Evolutionary conservation across 352 stramenopile genomes (phyloP), one percentile per base, ranked within the genome.

Genomic region (Globisporangium sylvaticum): DNA sequence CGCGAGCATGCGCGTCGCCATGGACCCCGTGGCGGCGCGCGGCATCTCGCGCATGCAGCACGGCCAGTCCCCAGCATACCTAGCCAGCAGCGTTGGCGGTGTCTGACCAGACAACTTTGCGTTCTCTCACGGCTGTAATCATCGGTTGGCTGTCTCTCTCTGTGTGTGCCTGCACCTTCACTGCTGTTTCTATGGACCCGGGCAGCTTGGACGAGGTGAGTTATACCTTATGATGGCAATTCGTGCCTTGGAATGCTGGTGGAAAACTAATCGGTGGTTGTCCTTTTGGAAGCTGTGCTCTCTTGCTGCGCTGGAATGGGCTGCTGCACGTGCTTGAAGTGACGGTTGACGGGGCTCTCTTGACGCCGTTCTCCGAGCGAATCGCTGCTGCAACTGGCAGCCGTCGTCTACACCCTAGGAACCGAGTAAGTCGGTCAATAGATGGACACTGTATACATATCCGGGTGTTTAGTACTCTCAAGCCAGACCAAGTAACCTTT

Each of bases 31-130:
- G 25, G 74, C 87, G 15, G 81, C 79, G 55, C 69, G 70, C 4
- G 76, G 87, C 61, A 83, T 90, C 42, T 61, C 66, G 12, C 74
- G 62, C 48, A 80, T 85, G 64, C 76, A 88, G 59, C 68, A 72
- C 42, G 79, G 81, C 3, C 66, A 76, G 50, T 87, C 87, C 68
- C 80, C 81, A 32, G 53, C 56, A 5, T 90, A 67, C 54, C 64
- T 71, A 67, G 20, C 44, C 68, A 25, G 32, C 54, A 39, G 65
- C n/a, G n/a, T n/a, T n/a, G n/a, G n/a, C n/a, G n/a, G n/a, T n/a
- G n/a, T n/a, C 63, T n/a, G 64, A 71, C 60, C 70, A 46, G 37
- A 44, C 27, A 15, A 3, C 27, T 22, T 12, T 12, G 46, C 32
- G 24, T 34, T 52, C 12, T 10, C 8, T 54, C 7, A 22, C 46